Evolutionary conservation across 257 asterid genomes (phyloP).

Genomic region (Solanum sejunctum): DNA sequence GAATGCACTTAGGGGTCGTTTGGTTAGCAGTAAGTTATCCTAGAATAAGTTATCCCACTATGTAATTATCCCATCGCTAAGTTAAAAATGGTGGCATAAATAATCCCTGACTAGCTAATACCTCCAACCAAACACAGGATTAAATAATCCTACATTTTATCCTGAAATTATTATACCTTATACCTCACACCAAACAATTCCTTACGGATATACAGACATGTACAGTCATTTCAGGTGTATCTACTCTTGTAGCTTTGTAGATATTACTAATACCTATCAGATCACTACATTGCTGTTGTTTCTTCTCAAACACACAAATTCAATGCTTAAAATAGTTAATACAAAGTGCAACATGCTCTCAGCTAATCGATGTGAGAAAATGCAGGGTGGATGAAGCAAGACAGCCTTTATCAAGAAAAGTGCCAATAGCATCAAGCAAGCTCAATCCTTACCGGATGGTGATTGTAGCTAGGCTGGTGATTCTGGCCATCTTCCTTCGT

Average conservation of each 20-base stretch:
- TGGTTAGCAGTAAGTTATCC: no score
- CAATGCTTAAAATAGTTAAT: not conserved
- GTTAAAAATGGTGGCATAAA: no score
- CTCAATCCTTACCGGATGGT: conserved; percentile 94
- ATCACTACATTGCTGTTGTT: not conserved
- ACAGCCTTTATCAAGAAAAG: conserved; percentile 90
- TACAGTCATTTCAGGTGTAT: not conserved
- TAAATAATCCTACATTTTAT: no score
- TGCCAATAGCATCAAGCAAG: conserved; percentile 88
- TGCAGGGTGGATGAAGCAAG: conserved; percentile 91
- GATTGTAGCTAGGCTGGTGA: conserved; percentile 70
- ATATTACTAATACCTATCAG: not conserved
- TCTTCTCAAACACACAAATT: not conserved
- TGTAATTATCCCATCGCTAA: no score
- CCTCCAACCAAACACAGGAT: no score
- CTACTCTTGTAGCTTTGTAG: not conserved
- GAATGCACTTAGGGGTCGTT: not conserved
- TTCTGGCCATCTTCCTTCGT: conserved; percentile 77
- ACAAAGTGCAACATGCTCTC: not conserved
- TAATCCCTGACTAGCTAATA: no score
- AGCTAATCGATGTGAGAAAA: not conserved
- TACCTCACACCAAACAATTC: no score
- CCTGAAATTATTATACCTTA: no score
- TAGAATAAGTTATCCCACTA: no score
- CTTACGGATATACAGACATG: not conserved